Evolutionary conservation across 495 filamentous ascomycete species (phyloP).

Genomic region (Trichoderma reesei): DNA sequence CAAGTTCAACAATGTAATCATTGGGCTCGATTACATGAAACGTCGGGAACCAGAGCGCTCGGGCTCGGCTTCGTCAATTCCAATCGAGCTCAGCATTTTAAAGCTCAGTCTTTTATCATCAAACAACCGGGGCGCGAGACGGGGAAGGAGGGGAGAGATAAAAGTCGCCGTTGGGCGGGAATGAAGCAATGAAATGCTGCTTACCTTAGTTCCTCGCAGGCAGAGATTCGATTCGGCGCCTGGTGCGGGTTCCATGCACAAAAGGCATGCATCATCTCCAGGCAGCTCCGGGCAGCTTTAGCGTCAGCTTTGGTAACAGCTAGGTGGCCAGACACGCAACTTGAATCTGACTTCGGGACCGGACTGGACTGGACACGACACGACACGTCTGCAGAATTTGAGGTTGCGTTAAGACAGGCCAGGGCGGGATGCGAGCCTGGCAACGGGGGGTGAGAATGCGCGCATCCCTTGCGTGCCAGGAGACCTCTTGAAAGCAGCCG

Average conservation of each 20-base stretch:
- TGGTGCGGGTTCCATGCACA: background rate
- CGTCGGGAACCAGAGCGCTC: conserved; percentile 30
- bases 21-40: background rate
- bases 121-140: background rate
- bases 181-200: background rate
- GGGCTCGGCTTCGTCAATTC: conserved; percentile 34
- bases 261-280: background rate
- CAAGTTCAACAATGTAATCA: conserved; percentile 26
- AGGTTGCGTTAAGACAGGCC: conserved; percentile 10
- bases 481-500: background rate
- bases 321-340: no score
- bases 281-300: conserved; percentile 11
- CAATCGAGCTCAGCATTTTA: background rate
- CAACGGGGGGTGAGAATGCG: background rate
- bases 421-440: background rate
- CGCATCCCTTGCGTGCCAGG: conserved; percentile 3
- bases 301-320: background rate
- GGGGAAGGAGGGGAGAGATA: background rate
- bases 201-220: background rate
- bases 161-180: background rate
- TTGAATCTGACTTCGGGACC: background rate
- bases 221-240: background rate
- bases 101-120: conserved; percentile 12
- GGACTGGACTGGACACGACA: conserved; percentile 17
- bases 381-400: background rate